Evolutionary conservation across 331 rosid species (phyloP), one percentile per base, ranked within the genome.

Genomic region (Acacia pycnantha): DNA sequence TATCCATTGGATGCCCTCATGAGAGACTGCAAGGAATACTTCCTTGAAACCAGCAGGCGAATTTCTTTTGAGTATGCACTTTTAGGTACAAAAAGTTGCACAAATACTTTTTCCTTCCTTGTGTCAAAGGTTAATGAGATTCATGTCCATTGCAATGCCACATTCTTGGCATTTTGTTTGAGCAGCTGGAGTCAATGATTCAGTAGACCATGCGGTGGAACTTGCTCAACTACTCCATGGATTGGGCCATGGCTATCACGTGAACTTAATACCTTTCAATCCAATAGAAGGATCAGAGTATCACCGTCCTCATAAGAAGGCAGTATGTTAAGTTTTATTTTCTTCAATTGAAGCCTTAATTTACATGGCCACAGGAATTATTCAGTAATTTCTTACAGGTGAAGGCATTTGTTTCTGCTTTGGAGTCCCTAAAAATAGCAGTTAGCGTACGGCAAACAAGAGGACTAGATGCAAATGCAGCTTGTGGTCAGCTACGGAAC

Each of bases 401-500:
- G 43, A 82, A 73, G 79, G 95, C 98, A 72, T 96, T 96, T 94
- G 88, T 85, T 22, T 85, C 88, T 85, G 91, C 98, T 77, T 78
- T 96, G 80, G 95, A 92, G 77, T 86, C 94, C 31, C 68, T 85
- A 44, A 96, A 91, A 86, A 88, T 92, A 87, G 89, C 97, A 4
- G 94, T 88, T 31, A 96, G 94, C 19, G 80, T 86, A 12, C 96
- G 98, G 35, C 97, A 93, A 91, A 96, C 98, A 27, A 87, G 99
- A 87, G 99, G 99, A 70, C 73, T 93, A 80, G 99, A 96, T 47
- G 99, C 99, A 70, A 94, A 92, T 86, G 99, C 99, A 47, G 98
- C 99, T 62, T 96, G 98, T 83, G 99, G 99, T 66, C 99, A 96
- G 89, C 90, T 96, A 53, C 89, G 98, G 56, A 96, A 96, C 87